Evolutionary conservation across 257 asterid species (phyloP).

Genomic region (Fraxinus quadrangulata): DNA sequence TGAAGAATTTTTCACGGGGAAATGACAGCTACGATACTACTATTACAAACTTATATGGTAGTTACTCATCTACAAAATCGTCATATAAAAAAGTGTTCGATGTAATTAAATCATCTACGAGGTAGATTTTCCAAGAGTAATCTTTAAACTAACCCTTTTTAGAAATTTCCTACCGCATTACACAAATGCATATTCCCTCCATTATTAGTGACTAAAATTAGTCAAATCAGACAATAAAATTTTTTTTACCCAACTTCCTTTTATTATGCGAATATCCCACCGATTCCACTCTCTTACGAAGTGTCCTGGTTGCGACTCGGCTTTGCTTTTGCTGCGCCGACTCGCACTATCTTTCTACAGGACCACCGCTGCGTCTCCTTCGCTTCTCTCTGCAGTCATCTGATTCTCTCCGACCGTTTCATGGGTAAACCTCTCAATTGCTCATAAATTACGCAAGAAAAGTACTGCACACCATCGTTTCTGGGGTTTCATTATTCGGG

Average conservation of each 20-base stretch:
- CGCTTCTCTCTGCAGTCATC: not conserved
- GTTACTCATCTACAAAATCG: not conserved
- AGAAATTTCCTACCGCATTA: not conserved
- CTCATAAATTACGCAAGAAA: constrained; percentile 3
- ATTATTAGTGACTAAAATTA: not conserved
- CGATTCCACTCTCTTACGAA: constrained; percentile 26
- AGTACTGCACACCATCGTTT: not conserved
- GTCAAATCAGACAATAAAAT: not conserved
- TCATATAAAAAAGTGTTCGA: no score
- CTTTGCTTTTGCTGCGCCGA: constrained; percentile 7
- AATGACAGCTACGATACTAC: no score
- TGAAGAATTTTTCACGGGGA: no score
- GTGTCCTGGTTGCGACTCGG: constrained; percentile 24
- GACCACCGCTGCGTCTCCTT: constrained; percentile 27
- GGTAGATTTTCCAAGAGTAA: no score
- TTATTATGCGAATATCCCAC: not conserved
- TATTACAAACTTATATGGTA: no score
- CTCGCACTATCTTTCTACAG: constrained; percentile 24
- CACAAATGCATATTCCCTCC: not conserved
- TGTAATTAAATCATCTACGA: no score
- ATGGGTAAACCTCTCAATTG: constrained; percentile 25
- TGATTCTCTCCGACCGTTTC: constrained; percentile 2
- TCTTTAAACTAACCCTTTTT: no score
- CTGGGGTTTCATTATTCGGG: not conserved
- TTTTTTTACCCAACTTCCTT: not conserved